A percentile compares a stretch with the other conserved stretches of the same genome.
phyloP scores from a whole-genome alignment of 2,329 filamentous ascomycete species.

The Tetracladium maxilliforme region DNA sequence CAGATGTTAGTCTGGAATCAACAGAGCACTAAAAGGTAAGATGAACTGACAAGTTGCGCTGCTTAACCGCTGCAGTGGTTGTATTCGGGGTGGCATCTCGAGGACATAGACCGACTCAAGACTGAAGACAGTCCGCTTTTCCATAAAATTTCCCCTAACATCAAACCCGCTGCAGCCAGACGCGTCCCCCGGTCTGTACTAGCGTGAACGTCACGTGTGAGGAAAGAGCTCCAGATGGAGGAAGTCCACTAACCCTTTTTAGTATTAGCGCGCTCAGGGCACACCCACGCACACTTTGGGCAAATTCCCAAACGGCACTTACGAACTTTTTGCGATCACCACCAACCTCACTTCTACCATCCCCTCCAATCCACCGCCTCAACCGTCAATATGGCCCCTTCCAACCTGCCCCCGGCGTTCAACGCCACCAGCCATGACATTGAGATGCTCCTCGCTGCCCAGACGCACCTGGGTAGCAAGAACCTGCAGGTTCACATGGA shows the following conservation, averaged over 20 bases:
- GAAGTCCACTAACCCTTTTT: too few species aligned
- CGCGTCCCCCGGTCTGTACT: too few species aligned
- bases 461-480: constrained; percentile 95
- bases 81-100: constrained; percentile 55
- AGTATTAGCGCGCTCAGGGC: too few species aligned
- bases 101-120: too few species aligned
- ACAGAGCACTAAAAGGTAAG: constrained; percentile 1
- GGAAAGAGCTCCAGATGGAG: too few species aligned
- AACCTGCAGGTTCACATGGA: constrained; percentile 99
- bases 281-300: too few species aligned
- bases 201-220: too few species aligned
- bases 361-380: constrained; percentile 21
- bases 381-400: constrained; percentile 78
- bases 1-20: constrained; percentile 4
- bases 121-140: too few species aligned
- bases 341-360: constrained; percentile 16
- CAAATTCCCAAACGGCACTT: too few species aligned
- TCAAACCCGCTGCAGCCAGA: too few species aligned
- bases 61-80: constrained; percentile 42
- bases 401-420: constrained; percentile 88
- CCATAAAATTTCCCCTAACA: too few species aligned
- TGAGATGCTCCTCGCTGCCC: constrained; percentile 96
- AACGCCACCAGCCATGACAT: constrained; percentile 95
- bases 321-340: too few species aligned
- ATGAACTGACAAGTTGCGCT: constrained; percentile 39